These are phyloP conservation scores for Deuterostichococcus epilithicus DNA, from an alignment of 139 green algal species.

Conservation along the genomic window DNA sequence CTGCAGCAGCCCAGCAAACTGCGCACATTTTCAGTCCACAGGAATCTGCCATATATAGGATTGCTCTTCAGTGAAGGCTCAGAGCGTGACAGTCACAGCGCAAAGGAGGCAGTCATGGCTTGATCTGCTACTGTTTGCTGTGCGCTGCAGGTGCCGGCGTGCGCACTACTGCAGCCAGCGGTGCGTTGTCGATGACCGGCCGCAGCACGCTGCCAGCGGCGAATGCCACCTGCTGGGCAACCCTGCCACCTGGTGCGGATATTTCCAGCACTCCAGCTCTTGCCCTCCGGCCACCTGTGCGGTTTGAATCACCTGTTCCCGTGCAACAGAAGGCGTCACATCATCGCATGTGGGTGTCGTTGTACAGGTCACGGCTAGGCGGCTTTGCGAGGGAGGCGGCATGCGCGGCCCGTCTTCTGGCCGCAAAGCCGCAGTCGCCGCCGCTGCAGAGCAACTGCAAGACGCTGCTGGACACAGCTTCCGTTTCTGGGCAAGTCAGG, in stretches of 20 bases:
- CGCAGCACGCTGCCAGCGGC: neutral
- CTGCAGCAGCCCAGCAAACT: no score
- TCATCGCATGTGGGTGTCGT: no score
- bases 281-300: no score
- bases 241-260: neutral
- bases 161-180: neutral
- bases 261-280: neutral
- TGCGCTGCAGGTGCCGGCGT: neutral
- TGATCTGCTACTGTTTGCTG: no score
- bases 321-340: no score
- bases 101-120: no score
- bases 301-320: no score
- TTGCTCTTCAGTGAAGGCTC: no score
- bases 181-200: neutral
- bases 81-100: no score
- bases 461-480: neutral
- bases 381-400: neutral
- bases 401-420: neutral
- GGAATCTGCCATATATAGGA: no score
- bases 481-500: neutral
- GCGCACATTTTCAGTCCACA: no score
- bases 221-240: neutral
- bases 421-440: no score
- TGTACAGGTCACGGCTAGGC: neutral
- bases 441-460: neutral